These are phyloP conservation scores for Saturnispora galanensis DNA, from an alignment of 805 yeast species.

Conservation along the genomic window DNA sequence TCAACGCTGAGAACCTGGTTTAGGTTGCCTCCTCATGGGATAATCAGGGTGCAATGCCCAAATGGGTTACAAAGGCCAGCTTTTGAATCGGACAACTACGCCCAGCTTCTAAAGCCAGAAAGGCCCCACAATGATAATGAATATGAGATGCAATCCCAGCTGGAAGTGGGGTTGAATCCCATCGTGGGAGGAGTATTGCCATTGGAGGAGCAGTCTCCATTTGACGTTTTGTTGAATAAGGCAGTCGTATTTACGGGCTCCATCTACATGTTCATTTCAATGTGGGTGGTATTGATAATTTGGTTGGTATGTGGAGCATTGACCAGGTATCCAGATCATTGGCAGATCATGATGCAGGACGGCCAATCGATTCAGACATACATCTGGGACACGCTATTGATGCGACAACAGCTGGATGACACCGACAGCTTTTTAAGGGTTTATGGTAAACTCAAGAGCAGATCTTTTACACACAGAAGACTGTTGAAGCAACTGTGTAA, in stretches of 20 bases:
- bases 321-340: conserved; percentile 24
- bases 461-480: conserved; percentile 19
- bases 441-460: conserved; percentile 24
- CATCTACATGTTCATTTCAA: conserved; percentile 17
- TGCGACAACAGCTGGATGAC: conserved; percentile 30
- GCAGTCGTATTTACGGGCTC: conserved; percentile 16
- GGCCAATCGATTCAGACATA: conserved; percentile 32
- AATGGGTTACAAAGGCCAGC: conserved; percentile 1
- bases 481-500: conserved; percentile 7
- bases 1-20: neutral
- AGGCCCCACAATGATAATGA: neutral
- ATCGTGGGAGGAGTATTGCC: neutral
- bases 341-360: conserved; percentile 36
- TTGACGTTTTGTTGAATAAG: conserved; percentile 9
- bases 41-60: conserved; percentile 10
- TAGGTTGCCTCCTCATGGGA: conserved; percentile 4
- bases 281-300: conserved; percentile 18
- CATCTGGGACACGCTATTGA: conserved; percentile 31
- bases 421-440: conserved; percentile 20
- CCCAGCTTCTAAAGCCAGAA: neutral
- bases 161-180: too few species aligned
- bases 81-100: neutral
- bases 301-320: conserved; percentile 20
- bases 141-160: too few species aligned
- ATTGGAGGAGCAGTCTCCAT: conserved; percentile 7